Base-by-base conservation (phyloP, 2,329 filamentous ascomycete genomes). In the Zopfia rhizophila region DNA sequence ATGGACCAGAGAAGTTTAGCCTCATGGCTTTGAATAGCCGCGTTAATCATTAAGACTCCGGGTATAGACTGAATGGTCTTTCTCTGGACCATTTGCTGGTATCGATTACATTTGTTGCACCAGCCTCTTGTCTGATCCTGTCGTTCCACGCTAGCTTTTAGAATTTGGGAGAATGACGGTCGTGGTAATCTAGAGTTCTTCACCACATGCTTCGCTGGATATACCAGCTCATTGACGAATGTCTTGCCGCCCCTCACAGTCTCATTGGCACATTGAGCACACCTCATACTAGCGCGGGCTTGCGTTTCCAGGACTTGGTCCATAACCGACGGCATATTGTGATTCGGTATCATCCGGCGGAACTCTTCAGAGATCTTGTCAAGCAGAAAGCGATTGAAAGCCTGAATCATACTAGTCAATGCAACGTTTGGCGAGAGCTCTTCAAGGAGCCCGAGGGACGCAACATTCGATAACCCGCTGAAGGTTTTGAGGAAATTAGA, bases 401-500 rank as follows among this genome's bases (percentile, higher is more conserved):
- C 84, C 69, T 99, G 94, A 13, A 97, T 84, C 81, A 96, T 93
- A 17, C 83, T 81, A 1, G 90, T 89, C 3, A 95, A 78, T 5
- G 89, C 83, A 13, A 86, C 85, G 40, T 85, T 86, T 30, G 87
- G 85, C 10, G 87, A 73, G 45, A 92, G 88, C 62, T 96, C 91
- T 68, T 99, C 94, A 1, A 97, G 78, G 4, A 99, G 78, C 2
- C 90, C 89, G 18, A 96, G 75, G 14, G 85, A 88, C 0, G 83
- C 72, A 81, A 85, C 86, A 76, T 92, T 89, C 2, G 90, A 86
- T 51, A 91, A 87, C 55, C 86, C 88, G 67, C 90, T 92, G 46
- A 99, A 86, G 0, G 91, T 90, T 70, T 94, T 96, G 22, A 97
- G 77, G 53, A 99, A 82, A 65, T 99, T 99, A 0, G 93, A 96